These are phyloP conservation scores for Trametes villosa DNA, from an alignment of 768 basidiomycete species.

Conservation along the genomic window DNA sequence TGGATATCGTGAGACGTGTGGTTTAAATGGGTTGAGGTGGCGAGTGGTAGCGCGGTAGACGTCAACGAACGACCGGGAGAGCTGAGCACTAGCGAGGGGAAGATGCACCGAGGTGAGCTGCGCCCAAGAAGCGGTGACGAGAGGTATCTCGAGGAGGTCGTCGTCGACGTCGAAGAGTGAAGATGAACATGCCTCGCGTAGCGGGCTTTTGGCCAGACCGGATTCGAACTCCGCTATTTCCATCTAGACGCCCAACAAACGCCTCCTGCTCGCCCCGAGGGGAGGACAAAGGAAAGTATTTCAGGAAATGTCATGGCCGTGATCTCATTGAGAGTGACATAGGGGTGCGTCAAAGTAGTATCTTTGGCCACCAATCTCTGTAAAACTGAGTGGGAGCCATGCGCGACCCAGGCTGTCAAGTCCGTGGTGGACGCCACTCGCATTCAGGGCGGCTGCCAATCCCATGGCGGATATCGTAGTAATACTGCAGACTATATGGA, in stretches of 20 bases:
- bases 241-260: background rate
- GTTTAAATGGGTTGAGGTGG: background rate
- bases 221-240: slow-evolving; percentile 14
- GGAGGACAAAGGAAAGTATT: background rate
- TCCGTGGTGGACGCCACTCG: no score
- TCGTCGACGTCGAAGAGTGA: slow-evolving; percentile 20
- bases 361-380: no score
- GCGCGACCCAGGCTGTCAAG: no score
- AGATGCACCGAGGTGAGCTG: background rate
- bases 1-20: slow-evolving; percentile 5
- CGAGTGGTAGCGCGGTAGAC: background rate
- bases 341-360: background rate
- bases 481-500: no score
- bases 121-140: background rate
- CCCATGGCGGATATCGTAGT: no score
- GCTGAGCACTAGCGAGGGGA: background rate
- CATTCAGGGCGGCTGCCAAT: no score
- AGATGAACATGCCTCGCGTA: slow-evolving; percentile 20
- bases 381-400: no score
- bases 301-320: background rate
- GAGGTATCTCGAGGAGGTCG: slow-evolving; percentile 19
- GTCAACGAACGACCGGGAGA: slow-evolving; percentile 15
- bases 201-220: background rate
- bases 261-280: background rate
- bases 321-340: background rate